These are phyloP conservation scores for Leccinum disarticulatum DNA, from an alignment of 768 basidiomycete genomes.

Conservation along the genomic window DNA sequence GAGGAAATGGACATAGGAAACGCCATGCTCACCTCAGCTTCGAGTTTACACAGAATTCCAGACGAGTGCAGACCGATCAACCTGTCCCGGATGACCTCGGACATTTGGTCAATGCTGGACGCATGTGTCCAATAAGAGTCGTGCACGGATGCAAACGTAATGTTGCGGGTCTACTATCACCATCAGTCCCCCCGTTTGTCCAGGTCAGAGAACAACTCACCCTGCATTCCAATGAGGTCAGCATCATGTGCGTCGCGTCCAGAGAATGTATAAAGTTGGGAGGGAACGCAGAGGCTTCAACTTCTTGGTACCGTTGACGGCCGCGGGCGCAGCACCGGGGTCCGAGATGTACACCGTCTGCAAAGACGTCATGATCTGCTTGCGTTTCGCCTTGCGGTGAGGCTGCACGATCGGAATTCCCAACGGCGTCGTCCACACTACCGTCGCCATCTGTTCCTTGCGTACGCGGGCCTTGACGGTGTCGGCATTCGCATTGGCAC, in stretches of 20 bases:
- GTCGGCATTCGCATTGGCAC: conserved; percentile 11
- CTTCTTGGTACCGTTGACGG: conserved; percentile 82
- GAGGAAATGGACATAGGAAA: not conserved
- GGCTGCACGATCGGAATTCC: conserved; percentile 96
- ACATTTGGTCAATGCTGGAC: conserved; percentile 83
- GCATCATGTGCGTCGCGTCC: conserved; percentile 98
- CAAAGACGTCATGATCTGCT: conserved; percentile 80
- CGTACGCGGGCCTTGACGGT: conserved; percentile 45
- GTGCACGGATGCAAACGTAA: conserved; percentile 95
- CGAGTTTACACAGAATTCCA: conserved; percentile 73
- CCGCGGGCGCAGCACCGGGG: conserved; percentile 68
- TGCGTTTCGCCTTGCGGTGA: conserved; percentile 80
- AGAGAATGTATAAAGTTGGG: conserved; percentile 98
- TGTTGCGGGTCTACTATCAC: conserved; percentile 51
- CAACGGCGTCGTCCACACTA: conserved; percentile 96
- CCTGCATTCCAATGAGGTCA: conserved; percentile 87
- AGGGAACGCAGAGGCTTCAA: conserved; percentile 97
- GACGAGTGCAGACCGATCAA: conserved; percentile 92
- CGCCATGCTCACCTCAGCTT: conserved; percentile 60
- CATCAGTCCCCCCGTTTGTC: conserved; percentile 6
- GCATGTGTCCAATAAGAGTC: conserved; percentile 99
- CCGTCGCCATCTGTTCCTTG: conserved; percentile 92
- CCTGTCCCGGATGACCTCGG: conserved; percentile 83
- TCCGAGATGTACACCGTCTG: conserved; percentile 92
- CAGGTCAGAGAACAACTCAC: conserved; percentile 41